phyloP scores from a whole-genome alignment of 768 basidiomycete species.

The Cyclocybe aegerita region DNA sequence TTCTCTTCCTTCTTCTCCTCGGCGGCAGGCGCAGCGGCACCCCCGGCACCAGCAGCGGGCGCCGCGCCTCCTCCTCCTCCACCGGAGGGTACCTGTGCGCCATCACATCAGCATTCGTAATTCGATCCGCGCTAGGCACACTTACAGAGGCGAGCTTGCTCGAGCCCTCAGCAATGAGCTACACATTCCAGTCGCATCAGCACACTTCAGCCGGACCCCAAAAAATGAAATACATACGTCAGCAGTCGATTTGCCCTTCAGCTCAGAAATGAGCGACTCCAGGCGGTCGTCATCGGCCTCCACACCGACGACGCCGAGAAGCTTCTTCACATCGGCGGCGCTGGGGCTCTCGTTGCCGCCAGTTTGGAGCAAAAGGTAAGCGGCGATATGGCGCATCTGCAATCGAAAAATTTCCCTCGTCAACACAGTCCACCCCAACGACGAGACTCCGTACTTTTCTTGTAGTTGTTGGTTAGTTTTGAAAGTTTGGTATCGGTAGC shows the following conservation, averaged over 20 bases:
- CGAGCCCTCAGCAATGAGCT: constrained; percentile 93
- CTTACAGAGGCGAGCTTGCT: constrained; percentile 91
- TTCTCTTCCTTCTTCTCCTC: constrained; percentile 88
- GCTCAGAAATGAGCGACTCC: constrained; percentile 82
- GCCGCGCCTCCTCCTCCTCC: constrained; percentile 68
- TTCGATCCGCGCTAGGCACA: constrained; percentile 1
- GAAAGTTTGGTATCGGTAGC: constrained; percentile 60
- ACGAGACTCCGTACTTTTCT: constrained; percentile 40
- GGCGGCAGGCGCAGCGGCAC: constrained; percentile 60
- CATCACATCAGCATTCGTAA: not conserved
- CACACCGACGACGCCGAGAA: constrained; percentile 84
- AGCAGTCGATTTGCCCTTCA: constrained; percentile 87
- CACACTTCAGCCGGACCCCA: too few species aligned
- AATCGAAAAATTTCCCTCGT: not conserved
- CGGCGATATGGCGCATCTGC: constrained; percentile 91
- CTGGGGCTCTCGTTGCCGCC: constrained; percentile 91
- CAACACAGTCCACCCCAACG: too few species aligned
- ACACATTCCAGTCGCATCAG: constrained; percentile 8
- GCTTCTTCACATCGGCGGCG: constrained; percentile 83
- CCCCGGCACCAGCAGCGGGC: constrained; percentile 50
- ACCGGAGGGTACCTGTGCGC: constrained; percentile 80
- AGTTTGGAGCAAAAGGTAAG: constrained; percentile 94
- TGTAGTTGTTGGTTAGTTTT: constrained; percentile 26
- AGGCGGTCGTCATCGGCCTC: constrained; percentile 85
- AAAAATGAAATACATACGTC: constrained; percentile 46